Evolutionary conservation across 306 rosid species (phyloP).

Genomic region (Malus sieversii): DNA sequence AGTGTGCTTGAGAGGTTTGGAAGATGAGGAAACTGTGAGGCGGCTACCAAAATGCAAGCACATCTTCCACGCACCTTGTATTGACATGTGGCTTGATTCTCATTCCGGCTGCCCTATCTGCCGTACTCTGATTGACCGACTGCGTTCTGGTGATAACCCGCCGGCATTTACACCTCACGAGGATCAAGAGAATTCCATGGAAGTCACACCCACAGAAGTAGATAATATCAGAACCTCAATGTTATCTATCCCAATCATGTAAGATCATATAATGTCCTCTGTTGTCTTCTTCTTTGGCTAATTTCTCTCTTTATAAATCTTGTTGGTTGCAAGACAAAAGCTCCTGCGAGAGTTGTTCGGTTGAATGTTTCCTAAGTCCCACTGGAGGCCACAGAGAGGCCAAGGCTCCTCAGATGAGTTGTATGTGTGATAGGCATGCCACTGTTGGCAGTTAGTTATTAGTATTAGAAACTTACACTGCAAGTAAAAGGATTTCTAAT

Average conservation of each 20-base stretch:
- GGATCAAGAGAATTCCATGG: not conserved
- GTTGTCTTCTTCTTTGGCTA: not conserved
- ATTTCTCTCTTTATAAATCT: not conserved
- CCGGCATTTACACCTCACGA: not conserved
- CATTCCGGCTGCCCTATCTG: conserved; percentile 15
- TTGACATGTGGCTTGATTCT: conserved; percentile 17
- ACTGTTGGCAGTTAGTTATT: too few species aligned
- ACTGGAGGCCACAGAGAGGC: too few species aligned
- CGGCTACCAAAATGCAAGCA: conserved; percentile 22
- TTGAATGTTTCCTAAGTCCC: too few species aligned
- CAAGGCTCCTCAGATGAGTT: too few species aligned
- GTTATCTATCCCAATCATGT: not conserved
- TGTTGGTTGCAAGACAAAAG: not conserved
- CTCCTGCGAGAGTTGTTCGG: not conserved
- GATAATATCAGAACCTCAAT: not conserved
- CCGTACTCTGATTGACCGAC: not conserved
- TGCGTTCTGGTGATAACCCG: not conserved
- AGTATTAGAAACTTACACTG: too few species aligned
- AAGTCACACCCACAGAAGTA: not conserved
- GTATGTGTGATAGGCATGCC: too few species aligned
- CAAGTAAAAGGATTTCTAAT: not conserved
- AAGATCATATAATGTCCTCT: not conserved
- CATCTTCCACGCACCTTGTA: conserved; percentile 18
- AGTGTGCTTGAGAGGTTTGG: conserved; percentile 16
- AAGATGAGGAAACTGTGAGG: conserved; percentile 12